A percentile compares a stretch with the other conserved stretches of the same genome.
These are phyloP conservation scores for Brettanomyces sp. DNA, from an alignment of 805 yeast genomes.

Conservation along the genomic window DNA sequence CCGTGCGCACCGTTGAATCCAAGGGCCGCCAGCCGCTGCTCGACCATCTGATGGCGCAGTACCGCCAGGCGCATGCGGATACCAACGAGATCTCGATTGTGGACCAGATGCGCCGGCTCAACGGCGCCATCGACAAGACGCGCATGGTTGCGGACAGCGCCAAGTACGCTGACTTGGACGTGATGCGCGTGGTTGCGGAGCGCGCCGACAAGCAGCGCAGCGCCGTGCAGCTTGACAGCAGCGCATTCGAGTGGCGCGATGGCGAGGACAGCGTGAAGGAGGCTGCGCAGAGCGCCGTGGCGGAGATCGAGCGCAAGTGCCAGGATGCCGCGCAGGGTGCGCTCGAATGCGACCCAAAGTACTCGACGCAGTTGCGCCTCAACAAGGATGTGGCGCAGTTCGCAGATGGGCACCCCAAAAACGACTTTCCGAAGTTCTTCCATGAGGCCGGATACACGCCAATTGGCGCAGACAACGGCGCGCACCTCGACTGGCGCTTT, in stretches of 20 bases:
- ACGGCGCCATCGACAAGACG: not conserved
- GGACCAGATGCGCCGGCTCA: not conserved
- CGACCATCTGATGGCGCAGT: slow-evolving; percentile 1
- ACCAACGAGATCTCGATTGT: not conserved
- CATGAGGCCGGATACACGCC: slow-evolving; percentile 29
- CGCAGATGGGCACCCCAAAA: not conserved
- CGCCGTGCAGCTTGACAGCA: not conserved
- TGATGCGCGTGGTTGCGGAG: not conserved
- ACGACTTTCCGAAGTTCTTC: slow-evolving; percentile 26
- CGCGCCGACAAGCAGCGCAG: not conserved
- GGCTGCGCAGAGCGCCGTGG: not conserved
- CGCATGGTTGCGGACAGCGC: not conserved
- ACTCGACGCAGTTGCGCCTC: slow-evolving; percentile 5
- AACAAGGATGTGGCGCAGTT: slow-evolving; percentile 4
- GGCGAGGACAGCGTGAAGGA: not conserved
- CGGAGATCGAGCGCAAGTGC: not conserved
- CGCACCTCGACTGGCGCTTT: slow-evolving; percentile 39
- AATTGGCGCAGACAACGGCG: slow-evolving; percentile 24
- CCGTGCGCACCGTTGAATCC: not conserved
- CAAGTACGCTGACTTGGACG: not conserved
- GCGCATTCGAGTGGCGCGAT: not conserved
- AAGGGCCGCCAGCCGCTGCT: not conserved
- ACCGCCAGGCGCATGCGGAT: not conserved
- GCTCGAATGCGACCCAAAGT: not conserved
- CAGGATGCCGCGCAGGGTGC: not conserved